Base-by-base conservation (phyloP, 345 rosid species). In the Brassica nigra region DNA sequence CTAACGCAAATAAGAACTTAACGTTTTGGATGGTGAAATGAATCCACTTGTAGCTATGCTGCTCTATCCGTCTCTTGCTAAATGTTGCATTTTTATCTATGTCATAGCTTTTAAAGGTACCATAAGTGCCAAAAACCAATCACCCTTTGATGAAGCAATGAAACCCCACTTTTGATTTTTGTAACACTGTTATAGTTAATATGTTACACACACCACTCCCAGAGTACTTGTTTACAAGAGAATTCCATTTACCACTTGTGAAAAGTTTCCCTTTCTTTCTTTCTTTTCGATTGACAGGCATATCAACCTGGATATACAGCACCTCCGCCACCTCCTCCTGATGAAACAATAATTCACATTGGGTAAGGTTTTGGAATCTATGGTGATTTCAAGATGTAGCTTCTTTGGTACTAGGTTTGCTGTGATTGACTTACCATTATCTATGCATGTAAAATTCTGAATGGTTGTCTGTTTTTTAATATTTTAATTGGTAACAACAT, bases 261-360 rank as follows among this genome's bases (percentile, higher is more conserved):
- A 11, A 42, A 3, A 42, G 9, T 2, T 37, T 2, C 44, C n/a
- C 0, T 0, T n/a, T 14, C 2, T 14, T 5, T n/a, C 29, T 5
- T 65, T 30, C 4, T 67, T 5, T 0, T 4, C 54, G 29, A 8
- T 57, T 0, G 72, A 49, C 87, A 93, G 97, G 83, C 92, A 52
- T 95, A 95, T 74, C 96, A 91, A 62, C 83, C 90, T 52, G 98
- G 97, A 58, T 93, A 95, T 80, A 91, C 91, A 57, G 89, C 93
- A 11, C 94, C 98, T 5, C 90, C 92, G 0, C 89, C 80, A 63
- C 86, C 82, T 52, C 89, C 88, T 20, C 71, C 90, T 3, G 96
- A 87, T 66, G 97, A 90, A 58, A 80, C 94, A 70, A 76, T 90
- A 66, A 90, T 91, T 77, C 96, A 93, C 76, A 84, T 95, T 58